A percentile compares a stretch with the other conserved stretches of the same genome.
Evolutionary conservation across 805 yeast species (phyloP).

Genomic region (Candida broadrunensis): DNA sequence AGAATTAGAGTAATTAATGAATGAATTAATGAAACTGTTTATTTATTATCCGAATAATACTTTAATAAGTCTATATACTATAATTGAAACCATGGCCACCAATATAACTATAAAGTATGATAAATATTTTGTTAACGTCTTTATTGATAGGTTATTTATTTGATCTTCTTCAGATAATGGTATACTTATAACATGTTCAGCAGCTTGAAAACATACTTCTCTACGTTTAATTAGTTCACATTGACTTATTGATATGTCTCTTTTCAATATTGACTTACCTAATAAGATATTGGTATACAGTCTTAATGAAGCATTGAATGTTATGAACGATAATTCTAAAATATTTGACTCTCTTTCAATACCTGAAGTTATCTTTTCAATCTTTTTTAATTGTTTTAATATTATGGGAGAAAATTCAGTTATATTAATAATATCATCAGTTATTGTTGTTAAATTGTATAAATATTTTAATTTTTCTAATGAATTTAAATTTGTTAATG

Average conservation of each 20-base stretch:
- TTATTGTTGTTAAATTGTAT: conserved; percentile 27
- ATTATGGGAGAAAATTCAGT: conserved; percentile 17
- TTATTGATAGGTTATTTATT: conserved; percentile 17
- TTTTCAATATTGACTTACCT: conserved; percentile 39
- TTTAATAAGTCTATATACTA: conserved; percentile 25
- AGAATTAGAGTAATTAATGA: too few relatives aligned
- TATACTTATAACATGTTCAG: conserved; percentile 40
- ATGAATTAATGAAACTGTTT: too few relatives aligned
- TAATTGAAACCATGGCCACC: conserved; percentile 19
- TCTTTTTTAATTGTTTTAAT: conserved; percentile 27
- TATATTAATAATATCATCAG: conserved; percentile 22
- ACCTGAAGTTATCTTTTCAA: conserved; percentile 38
- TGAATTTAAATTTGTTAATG: conserved; percentile 22
- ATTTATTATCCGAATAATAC: conserved; percentile 12
- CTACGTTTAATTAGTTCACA: conserved; percentile 36
- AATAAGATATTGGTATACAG: conserved; percentile 35
- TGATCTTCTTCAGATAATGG: conserved; percentile 35
- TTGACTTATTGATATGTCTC: conserved; percentile 22
- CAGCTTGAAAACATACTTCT: conserved; percentile 38
- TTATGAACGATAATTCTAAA: conserved; percentile 23
- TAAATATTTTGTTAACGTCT: conserved; percentile 20
- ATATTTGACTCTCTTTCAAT: conserved; percentile 31
- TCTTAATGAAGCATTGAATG: conserved; percentile 32
- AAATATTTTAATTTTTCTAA: conserved; percentile 23
- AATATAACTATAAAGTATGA: conserved; percentile 20